These are phyloP conservation scores for Chaetomium fimeti DNA, from an alignment of 495 filamentous ascomycete genomes.

Conservation along the genomic window DNA sequence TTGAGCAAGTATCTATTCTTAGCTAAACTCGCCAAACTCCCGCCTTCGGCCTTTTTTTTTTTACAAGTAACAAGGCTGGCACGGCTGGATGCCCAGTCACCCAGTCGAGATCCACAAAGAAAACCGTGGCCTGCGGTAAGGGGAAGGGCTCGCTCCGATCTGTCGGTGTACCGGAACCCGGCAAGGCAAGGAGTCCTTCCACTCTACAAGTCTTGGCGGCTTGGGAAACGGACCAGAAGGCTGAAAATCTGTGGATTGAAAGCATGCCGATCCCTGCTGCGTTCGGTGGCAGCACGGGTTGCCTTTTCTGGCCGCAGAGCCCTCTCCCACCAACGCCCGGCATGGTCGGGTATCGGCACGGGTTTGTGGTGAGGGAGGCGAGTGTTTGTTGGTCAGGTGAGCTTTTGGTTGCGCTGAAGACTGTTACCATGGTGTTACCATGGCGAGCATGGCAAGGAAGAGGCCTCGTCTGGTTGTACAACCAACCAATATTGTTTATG, in stretches of 20 bases:
- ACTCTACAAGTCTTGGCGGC: not conserved
- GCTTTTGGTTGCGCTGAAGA: not conserved
- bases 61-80: too few species aligned
- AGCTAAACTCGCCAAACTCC: too few species aligned
- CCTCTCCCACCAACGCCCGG: not conserved
- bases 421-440: too few species aligned
- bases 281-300: constrained; percentile 5
- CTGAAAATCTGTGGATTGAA: not conserved
- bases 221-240: constrained; percentile 6
- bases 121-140: too few species aligned
- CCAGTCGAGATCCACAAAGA: too few species aligned
- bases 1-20: too few species aligned
- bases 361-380: not conserved
- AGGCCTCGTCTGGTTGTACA: too few species aligned
- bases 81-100: too few species aligned
- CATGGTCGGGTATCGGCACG: constrained; percentile 19
- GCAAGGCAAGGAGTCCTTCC: not conserved
- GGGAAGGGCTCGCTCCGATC: not conserved
- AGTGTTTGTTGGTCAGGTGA: not conserved
- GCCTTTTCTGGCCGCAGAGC: not conserved
- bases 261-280: constrained; percentile 24
- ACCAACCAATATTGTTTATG: too few species aligned
- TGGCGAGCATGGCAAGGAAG: too few species aligned
- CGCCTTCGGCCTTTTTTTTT: too few species aligned
- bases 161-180: constrained; percentile 3